Conservation (phyloP, 805 yeast genomes). For the Metschnikowia cubensis region DNA sequence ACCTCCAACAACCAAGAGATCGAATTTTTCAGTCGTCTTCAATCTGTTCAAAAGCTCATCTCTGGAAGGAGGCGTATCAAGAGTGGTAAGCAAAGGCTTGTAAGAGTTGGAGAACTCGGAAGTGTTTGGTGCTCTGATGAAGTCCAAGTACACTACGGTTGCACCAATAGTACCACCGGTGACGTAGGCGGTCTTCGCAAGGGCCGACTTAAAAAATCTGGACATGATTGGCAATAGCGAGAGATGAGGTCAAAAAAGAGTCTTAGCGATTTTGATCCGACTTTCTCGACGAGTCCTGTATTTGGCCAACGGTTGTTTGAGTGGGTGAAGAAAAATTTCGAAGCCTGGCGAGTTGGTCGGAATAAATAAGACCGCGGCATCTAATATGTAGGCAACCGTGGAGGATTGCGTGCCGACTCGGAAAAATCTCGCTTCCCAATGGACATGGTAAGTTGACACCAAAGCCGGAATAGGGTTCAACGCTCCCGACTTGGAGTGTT, state of each 20-base stretch:
- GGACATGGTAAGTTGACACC: not conserved
- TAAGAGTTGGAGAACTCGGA: constrained; percentile 25
- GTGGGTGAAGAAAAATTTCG: constrained; percentile 3
- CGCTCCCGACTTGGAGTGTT: too few relatives aligned
- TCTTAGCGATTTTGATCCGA: not conserved
- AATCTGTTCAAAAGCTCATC: constrained; percentile 42
- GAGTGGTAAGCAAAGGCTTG: constrained; percentile 42
- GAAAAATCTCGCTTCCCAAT: not conserved
- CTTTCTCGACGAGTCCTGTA: not conserved
- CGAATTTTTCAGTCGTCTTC: constrained; percentile 49
- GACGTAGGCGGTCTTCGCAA: constrained; percentile 30
- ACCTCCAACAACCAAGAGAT: constrained; percentile 87
- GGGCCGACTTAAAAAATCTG: constrained; percentile 18
- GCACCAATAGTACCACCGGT: constrained; percentile 35
- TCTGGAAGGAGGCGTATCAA: constrained; percentile 55
- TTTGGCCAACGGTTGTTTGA: not conserved
- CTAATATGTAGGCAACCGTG: constrained; percentile 15
- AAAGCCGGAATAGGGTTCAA: not conserved
- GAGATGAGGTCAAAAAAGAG: not conserved
- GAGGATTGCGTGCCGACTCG: constrained; percentile 13
- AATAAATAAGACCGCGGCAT: constrained; percentile 12
- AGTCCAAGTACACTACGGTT: constrained; percentile 38
- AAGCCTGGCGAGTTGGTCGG: constrained; percentile 7
- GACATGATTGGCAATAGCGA: constrained; percentile 12
- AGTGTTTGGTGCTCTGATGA: constrained; percentile 31